phyloP scores from a whole-genome alignment of 129 eudicot species.

The Daucus carota region DNA sequence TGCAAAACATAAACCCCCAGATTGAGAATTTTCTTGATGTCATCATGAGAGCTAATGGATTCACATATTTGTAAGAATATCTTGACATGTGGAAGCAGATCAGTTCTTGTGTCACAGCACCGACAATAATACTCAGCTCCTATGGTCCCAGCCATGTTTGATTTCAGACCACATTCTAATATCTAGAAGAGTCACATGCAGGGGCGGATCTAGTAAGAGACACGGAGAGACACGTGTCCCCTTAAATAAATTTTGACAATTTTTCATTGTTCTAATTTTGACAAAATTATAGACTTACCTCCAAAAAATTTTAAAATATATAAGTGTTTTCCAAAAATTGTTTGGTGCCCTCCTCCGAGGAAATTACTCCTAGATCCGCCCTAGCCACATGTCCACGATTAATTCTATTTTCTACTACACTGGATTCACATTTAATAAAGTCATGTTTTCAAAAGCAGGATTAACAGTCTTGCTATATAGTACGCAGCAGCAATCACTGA shows the following conservation, averaged over 20 bases:
- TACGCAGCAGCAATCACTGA: slow-evolving; percentile 76
- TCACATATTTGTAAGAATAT: slow-evolving; percentile 46
- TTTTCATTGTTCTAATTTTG: too few species aligned
- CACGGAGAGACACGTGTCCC: too few species aligned
- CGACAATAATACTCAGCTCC: slow-evolving; percentile 89
- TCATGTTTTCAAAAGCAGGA: slow-evolving; percentile 31
- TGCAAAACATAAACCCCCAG: slow-evolving; percentile 51
- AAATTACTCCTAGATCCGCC: too few species aligned
- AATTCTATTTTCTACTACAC: slow-evolving; percentile 24
- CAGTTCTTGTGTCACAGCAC: slow-evolving; percentile 76
- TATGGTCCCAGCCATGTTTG: slow-evolving; percentile 91
- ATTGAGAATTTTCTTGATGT: slow-evolving; percentile 42
- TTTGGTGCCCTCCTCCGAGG: too few species aligned
- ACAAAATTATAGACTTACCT: too few species aligned
- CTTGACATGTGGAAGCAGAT: slow-evolving; percentile 52
- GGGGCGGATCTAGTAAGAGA: too few species aligned
- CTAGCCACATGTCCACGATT: slow-evolving; percentile 81
- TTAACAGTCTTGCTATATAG: slow-evolving; percentile 54
- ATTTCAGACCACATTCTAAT: slow-evolving; percentile 68
- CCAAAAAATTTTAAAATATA: too few species aligned
- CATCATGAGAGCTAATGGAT: slow-evolving; percentile 29
- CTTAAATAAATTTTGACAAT: too few species aligned
- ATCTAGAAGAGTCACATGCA: too few species aligned
- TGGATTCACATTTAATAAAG: slow-evolving; percentile 61
- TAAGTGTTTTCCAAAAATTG: too few species aligned